Percentiles rank a stretch among this genome's conserved stretches.
These are phyloP conservation scores for Pseudomassariella vexata DNA, from an alignment of 2,329 filamentous ascomycete species.

Conservation along the genomic window DNA sequence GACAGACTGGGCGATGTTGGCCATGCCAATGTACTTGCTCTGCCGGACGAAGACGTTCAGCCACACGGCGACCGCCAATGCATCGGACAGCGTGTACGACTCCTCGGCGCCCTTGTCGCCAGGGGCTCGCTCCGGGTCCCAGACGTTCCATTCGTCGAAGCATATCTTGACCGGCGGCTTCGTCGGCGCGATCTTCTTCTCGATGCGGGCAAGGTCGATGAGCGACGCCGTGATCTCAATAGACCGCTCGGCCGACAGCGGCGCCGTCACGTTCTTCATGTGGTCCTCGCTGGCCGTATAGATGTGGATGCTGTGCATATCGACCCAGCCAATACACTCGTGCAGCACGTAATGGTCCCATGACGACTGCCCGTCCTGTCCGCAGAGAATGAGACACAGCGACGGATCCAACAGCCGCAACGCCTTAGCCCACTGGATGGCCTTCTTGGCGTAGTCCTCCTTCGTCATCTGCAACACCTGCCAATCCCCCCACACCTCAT, in stretches of 20 bases:
- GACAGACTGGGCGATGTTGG: conserved; percentile 71
- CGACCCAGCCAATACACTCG: conserved; percentile 60
- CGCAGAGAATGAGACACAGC: conserved; percentile 67
- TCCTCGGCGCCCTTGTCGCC: conserved; percentile 70
- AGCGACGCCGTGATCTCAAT: conserved; percentile 64
- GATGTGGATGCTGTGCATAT: conserved; percentile 78
- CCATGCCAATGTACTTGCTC: conserved; percentile 66
- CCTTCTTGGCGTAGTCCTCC: conserved; percentile 63
- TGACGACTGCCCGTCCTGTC: conserved; percentile 59
- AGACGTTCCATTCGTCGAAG: conserved; percentile 84
- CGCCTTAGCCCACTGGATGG: conserved; percentile 67
- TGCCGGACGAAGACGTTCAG: conserved; percentile 74
- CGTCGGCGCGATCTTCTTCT: conserved; percentile 54
- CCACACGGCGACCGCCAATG: conserved; percentile 68
- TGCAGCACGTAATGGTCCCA: conserved; percentile 74
- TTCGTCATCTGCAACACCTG: conserved; percentile 65
- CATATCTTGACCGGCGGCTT: conserved; percentile 66
- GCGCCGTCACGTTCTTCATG: conserved; percentile 53
- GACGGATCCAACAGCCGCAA: conserved; percentile 66
- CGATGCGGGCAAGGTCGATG: conserved; percentile 68
- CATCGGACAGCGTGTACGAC: conserved; percentile 67
- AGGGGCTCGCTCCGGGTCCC: conserved; percentile 66
- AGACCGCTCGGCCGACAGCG: conserved; percentile 64
- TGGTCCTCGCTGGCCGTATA: conserved; percentile 59
- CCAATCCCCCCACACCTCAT: conserved; percentile 64